Base-by-base conservation (phyloP, 805 yeast genomes). In the Candida maltosa region DNA sequence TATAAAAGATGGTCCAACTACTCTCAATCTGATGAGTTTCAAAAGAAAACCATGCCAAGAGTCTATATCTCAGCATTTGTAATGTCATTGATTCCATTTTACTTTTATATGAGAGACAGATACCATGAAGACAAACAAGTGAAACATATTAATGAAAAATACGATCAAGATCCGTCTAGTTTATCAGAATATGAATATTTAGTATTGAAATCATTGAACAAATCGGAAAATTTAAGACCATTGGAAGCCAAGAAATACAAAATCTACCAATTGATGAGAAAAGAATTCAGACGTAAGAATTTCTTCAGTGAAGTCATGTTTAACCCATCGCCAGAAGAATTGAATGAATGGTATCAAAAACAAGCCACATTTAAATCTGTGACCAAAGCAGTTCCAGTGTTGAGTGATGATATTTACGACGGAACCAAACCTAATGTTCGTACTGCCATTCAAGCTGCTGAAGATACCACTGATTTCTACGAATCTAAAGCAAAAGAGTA, bases 381-480 rank as follows among this genome's bases (percentile, higher is more conserved):
- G 8, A 3, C 9, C 16, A 48, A 41, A 29, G 9, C 25, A n/a
- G 63, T 61, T 1, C 57, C 60, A 11, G 54, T 49, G 1, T 48
- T 47, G 16, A 51, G 31, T 9, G 41, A 42, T 12, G 39, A 37
- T 10, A 40, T 37, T 12, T 36, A 41, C n/a, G 34, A 31, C 23
- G 51, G 49, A 11, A 40, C 38, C 1, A 34, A 35, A 19, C 26
- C 11, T 38, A 50, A 56, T 21, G 60, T 62, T 18, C 62, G 69
- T 31, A 61, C 66, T 4, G 35, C 49, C 34, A 78, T 86, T 27
- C 69, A 82, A 32, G 82, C 83, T 4, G 72, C 94, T 1, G 75
- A 78, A 49, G 96, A 91, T 54, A 83, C 96, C 6, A 86, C 95
- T 1, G 71, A 67, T 8, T 82, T 85, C 51, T 87, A 83, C 54